These are phyloP conservation scores for Orbilia javanica DNA, from an alignment of 2,329 filamentous ascomycete species.

Conservation along the genomic window DNA sequence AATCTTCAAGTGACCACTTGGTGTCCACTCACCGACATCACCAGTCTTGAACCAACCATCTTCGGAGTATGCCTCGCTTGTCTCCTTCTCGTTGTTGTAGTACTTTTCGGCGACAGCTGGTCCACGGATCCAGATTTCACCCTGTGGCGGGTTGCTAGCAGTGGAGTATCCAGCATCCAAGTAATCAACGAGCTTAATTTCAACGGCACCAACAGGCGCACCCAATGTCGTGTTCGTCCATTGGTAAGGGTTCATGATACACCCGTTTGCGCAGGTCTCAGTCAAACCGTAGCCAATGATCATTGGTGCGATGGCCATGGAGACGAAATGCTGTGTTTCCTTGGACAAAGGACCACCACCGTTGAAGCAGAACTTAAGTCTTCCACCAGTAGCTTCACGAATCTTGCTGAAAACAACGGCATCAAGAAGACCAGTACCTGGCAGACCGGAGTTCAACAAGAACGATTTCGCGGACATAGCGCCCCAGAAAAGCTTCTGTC, in stretches of 20 bases:
- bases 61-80: slow-evolving; percentile 78
- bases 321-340: slow-evolving; percentile 90
- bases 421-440: slow-evolving; percentile 79
- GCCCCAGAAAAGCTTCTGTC: slow-evolving; percentile 81
- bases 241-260: slow-evolving; percentile 84
- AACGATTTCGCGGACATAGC: slow-evolving; percentile 73
- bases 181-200: slow-evolving; percentile 92
- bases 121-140: slow-evolving; percentile 91
- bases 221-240: slow-evolving; percentile 84
- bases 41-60: slow-evolving; percentile 98
- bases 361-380: slow-evolving; percentile 90
- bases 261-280: slow-evolving; percentile 87
- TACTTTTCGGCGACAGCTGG: slow-evolving; percentile 80
- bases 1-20: slow-evolving; percentile 82
- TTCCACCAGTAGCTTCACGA: slow-evolving; percentile 87
- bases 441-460: slow-evolving; percentile 72
- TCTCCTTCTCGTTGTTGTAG: slow-evolving; percentile 88
- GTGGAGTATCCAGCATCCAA: slow-evolving; percentile 87
- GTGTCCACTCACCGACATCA: slow-evolving; percentile 91
- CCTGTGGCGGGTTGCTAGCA: slow-evolving; percentile 79
- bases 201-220: slow-evolving; percentile 79
- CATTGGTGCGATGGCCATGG: slow-evolving; percentile 93
- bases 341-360: slow-evolving; percentile 87
- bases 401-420: slow-evolving; percentile 90
- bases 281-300: slow-evolving; percentile 93